phyloP scores from a whole-genome alignment of 306 rosid genomes.

The Carpinus fangiana region DNA sequence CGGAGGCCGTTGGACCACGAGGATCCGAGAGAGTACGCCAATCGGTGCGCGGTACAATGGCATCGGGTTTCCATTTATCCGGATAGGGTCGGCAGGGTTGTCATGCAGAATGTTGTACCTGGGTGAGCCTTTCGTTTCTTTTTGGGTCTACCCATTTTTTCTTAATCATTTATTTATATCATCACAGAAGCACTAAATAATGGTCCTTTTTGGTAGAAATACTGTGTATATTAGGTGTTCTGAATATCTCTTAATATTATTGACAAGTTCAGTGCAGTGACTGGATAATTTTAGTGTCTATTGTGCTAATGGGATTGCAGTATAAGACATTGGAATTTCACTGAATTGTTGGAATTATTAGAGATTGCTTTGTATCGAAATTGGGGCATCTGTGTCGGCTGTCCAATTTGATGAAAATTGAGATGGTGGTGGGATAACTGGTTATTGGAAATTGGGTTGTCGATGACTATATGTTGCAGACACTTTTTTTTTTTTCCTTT shows the following conservation, averaged over 20 bases:
- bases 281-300: neutral
- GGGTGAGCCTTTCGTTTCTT: constrained; percentile 46
- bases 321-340: neutral
- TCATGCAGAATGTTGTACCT: constrained; percentile 45
- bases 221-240: neutral
- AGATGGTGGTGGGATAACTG: neutral
- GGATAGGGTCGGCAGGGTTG: constrained; percentile 49
- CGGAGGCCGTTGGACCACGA: constrained; percentile 76
- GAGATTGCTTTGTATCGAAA: neutral
- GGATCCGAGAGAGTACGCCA: constrained; percentile 74
- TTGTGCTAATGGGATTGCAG: neutral
- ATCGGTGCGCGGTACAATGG: constrained; percentile 78
- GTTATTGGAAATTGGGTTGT: neutral
- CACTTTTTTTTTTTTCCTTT: no score
- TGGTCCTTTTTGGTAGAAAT: neutral
- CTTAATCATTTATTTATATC: neutral
- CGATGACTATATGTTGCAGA: neutral
- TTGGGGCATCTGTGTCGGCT: neutral
- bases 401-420: neutral
- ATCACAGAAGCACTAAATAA: neutral
- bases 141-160: neutral
- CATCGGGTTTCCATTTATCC: constrained; percentile 82
- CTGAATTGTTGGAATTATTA: neutral
- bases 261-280: neutral
- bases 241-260: neutral